Conservation (phyloP, 192 early-diverging fungal species). For the Gonapodya prolifera region DNA sequence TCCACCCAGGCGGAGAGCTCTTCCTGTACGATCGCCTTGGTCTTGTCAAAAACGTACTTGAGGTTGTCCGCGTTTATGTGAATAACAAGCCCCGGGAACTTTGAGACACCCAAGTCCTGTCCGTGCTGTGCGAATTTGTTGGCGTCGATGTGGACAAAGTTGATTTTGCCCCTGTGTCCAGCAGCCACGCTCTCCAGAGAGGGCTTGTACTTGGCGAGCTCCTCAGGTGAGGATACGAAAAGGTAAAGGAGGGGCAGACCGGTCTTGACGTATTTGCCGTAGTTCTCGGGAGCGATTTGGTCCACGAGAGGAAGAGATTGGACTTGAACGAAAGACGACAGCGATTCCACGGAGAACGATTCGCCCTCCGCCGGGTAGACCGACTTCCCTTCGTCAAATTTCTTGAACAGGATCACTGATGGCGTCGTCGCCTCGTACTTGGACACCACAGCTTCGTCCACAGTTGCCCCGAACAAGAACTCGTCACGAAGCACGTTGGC, state of each 20-base stretch:
- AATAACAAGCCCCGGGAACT: conserved; percentile 91
- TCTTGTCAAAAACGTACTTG: conserved; percentile 81
- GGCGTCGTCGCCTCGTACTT: conserved; percentile 38
- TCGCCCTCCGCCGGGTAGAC: conserved; percentile 41
- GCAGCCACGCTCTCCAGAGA: conserved; percentile 63
- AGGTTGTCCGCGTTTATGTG: conserved; percentile 56
- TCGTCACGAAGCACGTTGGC: conserved; percentile 80
- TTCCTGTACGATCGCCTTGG: conserved; percentile 36
- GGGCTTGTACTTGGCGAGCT: conserved; percentile 37
- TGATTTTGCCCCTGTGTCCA: conserved; percentile 74
- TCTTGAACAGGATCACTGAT: conserved; percentile 72
- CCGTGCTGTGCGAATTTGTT: conserved; percentile 75
- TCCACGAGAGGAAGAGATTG: conserved; percentile 78
- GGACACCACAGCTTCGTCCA: conserved; percentile 37
- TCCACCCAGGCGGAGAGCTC: neutral
- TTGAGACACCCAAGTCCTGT: conserved; percentile 76
- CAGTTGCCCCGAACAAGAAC: conserved; percentile 67
- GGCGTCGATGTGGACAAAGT: conserved; percentile 86
- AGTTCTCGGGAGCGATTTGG: conserved; percentile 85
- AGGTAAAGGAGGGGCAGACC: conserved; percentile 84
- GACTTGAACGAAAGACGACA: conserved; percentile 60
- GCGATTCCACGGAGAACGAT: conserved; percentile 30
- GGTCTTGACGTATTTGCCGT: conserved; percentile 66
- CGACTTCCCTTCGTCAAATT: conserved; percentile 79
- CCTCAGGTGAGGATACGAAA: conserved; percentile 60